phyloP scores from a whole-genome alignment of 495 filamentous ascomycete genomes.

The Thermochaetoides thermophila region DNA sequence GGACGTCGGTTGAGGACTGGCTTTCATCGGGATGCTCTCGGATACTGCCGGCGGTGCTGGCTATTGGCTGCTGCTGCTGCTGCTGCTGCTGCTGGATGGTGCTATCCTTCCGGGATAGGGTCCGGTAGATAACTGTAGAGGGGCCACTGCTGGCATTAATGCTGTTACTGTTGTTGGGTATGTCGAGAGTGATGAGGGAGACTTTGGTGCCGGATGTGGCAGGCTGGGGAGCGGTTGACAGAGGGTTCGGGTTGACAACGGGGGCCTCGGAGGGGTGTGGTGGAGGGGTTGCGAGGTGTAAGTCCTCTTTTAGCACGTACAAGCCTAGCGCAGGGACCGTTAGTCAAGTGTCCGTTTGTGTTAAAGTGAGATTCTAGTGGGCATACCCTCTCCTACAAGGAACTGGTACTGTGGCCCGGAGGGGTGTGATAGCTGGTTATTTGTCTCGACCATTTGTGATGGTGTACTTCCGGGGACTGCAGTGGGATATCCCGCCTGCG shows the following conservation, averaged over 20 bases:
- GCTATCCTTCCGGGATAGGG: constrained; percentile 21
- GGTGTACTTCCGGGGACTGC: no score
- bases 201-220: constrained; percentile 78
- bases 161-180: no score
- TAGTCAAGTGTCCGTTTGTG: no score
- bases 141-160: no score
- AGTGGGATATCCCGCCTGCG: no score
- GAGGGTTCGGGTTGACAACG: constrained; percentile 70
- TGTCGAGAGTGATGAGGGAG: constrained; percentile 55
- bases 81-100: no score
- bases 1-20: constrained; percentile 43
- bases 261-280: constrained; percentile 90
- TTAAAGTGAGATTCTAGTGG: no score
- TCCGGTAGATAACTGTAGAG: constrained; percentile 39
- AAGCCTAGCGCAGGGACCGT: no score
- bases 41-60: no score
- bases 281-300: constrained; percentile 85
- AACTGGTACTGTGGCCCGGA: constrained; percentile 67
- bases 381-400: constrained; percentile 77
- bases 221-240: constrained; percentile 66
- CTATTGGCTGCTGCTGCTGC: no score
- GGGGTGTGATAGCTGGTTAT: constrained; percentile 71
- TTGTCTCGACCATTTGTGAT: constrained; percentile 73
- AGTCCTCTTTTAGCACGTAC: constrained; percentile 75
- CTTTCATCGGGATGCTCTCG: constrained; percentile 45